These are phyloP conservation scores for Fusarium sp. DNA, from an alignment of 2,329 filamentous ascomycete species.

Conservation along the genomic window DNA sequence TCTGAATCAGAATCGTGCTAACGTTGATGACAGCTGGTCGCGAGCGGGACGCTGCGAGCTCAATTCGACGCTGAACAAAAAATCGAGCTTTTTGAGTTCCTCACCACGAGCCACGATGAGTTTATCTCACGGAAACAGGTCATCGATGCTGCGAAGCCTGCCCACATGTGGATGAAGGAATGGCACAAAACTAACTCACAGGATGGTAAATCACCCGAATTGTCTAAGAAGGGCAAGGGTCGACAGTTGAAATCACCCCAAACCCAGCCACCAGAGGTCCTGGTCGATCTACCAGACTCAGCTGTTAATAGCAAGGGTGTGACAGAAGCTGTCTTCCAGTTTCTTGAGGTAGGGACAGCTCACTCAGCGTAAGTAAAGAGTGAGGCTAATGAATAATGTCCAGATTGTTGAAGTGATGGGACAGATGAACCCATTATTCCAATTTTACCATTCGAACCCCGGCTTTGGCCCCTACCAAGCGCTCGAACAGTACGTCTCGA, in stretches of 20 bases:
- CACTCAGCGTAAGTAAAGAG: slow-evolving; percentile 36
- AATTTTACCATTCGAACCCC: slow-evolving; percentile 68
- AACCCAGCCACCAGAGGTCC: slow-evolving; percentile 68
- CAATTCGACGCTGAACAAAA: slow-evolving; percentile 84
- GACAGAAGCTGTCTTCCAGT: slow-evolving; percentile 72
- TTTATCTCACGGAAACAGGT: slow-evolving; percentile 80
- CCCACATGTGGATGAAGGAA: slow-evolving; percentile 75
- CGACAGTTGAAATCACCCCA: slow-evolving; percentile 71
- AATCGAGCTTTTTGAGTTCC: slow-evolving; percentile 88
- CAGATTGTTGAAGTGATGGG: slow-evolving; percentile 76
- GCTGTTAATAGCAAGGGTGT: slow-evolving; percentile 71
- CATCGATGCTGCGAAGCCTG: slow-evolving; percentile 71
- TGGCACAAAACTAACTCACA: slow-evolving; percentile 71
- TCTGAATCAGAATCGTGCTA: slow-evolving; percentile 35
- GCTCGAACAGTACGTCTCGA: slow-evolving; percentile 70
- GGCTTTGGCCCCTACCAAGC: slow-evolving; percentile 68
- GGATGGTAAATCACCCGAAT: slow-evolving; percentile 73
- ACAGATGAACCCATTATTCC: slow-evolving; percentile 75
- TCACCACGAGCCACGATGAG: slow-evolving; percentile 82
- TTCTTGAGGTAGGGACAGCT: slow-evolving; percentile 68
- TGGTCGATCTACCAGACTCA: slow-evolving; percentile 70
- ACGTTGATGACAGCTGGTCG: slow-evolving; percentile 72
- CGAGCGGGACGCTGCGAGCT: slow-evolving; percentile 80
- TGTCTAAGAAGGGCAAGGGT: slow-evolving; percentile 75
- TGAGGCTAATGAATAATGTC: slow-evolving; percentile 41